phyloP scores from a whole-genome alignment of 2,329 filamentous ascomycete species.

The Colletotrichum euphorbiae region DNA sequence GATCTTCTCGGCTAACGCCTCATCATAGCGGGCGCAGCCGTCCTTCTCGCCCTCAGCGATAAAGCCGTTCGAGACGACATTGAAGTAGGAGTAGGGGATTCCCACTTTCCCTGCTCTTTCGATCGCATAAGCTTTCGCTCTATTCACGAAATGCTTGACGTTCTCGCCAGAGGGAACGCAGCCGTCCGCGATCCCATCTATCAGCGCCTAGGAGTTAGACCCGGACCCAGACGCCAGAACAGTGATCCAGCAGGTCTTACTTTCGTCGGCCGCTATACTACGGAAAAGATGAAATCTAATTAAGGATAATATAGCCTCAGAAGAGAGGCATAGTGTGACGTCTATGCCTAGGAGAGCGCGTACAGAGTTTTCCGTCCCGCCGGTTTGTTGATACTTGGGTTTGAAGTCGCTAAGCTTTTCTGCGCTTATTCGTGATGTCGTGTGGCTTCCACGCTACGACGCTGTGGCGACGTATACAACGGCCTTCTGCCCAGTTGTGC shows the following conservation, averaged over 20 bases:
- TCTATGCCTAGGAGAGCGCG: too few species aligned
- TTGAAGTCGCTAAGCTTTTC: too few species aligned
- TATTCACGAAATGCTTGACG: conserved; percentile 60
- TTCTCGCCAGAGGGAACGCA: conserved; percentile 57
- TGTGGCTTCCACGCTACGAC: too few species aligned
- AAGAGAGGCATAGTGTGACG: too few species aligned
- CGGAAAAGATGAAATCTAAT: neutral
- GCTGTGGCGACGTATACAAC: too few species aligned
- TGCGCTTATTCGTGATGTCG: too few species aligned
- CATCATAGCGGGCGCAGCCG: conserved; percentile 78
- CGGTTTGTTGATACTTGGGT: too few species aligned
- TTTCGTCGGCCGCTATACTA: conserved; percentile 9
- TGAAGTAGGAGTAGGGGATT: conserved; percentile 85
- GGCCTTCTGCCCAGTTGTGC: too few species aligned
- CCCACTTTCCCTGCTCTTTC: conserved; percentile 58
- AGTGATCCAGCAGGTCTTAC: conserved; percentile 62
- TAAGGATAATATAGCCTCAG: too few species aligned
- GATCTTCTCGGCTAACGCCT: conserved; percentile 76
- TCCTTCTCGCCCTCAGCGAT: conserved; percentile 67
- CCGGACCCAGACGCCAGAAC: conserved; percentile 81
- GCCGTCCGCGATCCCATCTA: conserved; percentile 58
- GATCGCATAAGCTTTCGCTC: conserved; percentile 55
- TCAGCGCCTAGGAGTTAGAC: conserved; percentile 82
- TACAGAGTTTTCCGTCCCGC: too few species aligned
- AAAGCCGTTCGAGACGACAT: conserved; percentile 79